Conservation (phyloP, 2,329 filamentous ascomycete genomes). For the Lithohypha guttulata region DNA sequence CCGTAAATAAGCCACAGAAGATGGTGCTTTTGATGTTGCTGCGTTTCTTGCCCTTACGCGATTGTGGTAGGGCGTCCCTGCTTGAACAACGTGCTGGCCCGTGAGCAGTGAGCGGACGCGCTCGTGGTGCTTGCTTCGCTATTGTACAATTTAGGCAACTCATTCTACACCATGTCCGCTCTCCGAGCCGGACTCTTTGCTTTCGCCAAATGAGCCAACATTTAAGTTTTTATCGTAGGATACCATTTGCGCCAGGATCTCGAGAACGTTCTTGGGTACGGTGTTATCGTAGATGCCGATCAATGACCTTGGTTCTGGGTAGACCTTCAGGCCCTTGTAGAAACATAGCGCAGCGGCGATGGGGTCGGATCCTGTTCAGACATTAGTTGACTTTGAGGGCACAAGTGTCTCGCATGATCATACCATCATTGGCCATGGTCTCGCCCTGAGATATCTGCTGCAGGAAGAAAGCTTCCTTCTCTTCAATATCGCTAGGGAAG, state of each 20-base stretch:
- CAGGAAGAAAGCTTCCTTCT: constrained; percentile 94
- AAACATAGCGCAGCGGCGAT: constrained; percentile 87
- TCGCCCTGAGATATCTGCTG: constrained; percentile 86
- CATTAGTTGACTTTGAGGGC: constrained; percentile 12
- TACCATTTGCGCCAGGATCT: constrained; percentile 96
- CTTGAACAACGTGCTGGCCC: too few species aligned
- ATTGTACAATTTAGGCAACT: too few species aligned
- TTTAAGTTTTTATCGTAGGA: constrained; percentile 70
- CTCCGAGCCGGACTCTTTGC: constrained; percentile 18
- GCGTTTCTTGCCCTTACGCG: too few species aligned
- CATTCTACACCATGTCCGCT: constrained; percentile 21
- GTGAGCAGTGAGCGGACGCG: too few species aligned
- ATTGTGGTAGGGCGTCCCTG: too few species aligned
- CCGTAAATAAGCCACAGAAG: too few species aligned
- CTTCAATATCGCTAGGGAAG: constrained; percentile 79
- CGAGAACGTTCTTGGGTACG: constrained; percentile 90
- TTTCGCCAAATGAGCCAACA: constrained; percentile 35
- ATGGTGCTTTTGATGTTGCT: too few species aligned
- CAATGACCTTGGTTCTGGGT: constrained; percentile 82
- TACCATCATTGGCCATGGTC: constrained; percentile 70
- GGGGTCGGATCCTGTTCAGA: constrained; percentile 29
- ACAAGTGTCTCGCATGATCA: constrained; percentile 22
- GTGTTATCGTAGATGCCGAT: constrained; percentile 98
- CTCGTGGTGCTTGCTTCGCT: too few species aligned
- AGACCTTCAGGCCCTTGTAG: constrained; percentile 98